A percentile compares a stretch with the other conserved stretches of the same genome.
These are phyloP conservation scores for Backusella luteola DNA, from an alignment of 192 early-diverging fungal species.

Conservation along the genomic window DNA sequence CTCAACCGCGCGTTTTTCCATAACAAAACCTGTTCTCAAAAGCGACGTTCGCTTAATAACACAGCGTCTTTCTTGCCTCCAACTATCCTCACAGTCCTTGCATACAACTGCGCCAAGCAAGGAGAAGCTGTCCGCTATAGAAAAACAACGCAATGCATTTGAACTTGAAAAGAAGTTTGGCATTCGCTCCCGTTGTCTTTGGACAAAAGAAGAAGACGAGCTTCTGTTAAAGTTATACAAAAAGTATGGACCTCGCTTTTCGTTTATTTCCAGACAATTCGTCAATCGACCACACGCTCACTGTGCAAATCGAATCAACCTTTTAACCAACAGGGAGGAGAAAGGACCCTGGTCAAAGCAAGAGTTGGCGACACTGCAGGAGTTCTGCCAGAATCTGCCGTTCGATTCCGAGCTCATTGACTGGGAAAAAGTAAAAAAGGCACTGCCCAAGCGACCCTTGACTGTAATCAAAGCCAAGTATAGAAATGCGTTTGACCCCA, in stretches of 20 bases:
- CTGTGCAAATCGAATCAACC: neutral
- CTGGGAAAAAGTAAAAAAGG: neutral
- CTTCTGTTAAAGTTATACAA: neutral
- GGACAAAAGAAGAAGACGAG: conserved; percentile 24
- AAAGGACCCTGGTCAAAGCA: conserved; percentile 20
- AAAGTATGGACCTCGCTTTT: neutral
- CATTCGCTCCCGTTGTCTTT: neutral
- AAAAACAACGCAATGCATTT: neutral
- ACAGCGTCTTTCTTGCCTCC: neutral
- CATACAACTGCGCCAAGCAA: neutral
- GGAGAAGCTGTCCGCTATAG: neutral
- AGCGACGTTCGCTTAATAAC: neutral
- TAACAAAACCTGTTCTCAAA: neutral
- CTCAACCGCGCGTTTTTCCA: neutral
- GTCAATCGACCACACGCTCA: conserved; percentile 1
- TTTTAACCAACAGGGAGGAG: neutral
- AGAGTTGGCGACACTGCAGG: neutral
- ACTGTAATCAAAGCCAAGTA: neutral
- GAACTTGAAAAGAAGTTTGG: neutral
- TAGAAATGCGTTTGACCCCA: neutral
- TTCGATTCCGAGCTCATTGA: neutral
- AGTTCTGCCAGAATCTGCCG: neutral
- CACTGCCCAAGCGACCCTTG: neutral
- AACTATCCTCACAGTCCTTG: neutral
- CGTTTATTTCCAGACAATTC: conserved; percentile 9